Conservation (phyloP, 768 basidiomycete species). For the Trametes meyenii region DNA sequence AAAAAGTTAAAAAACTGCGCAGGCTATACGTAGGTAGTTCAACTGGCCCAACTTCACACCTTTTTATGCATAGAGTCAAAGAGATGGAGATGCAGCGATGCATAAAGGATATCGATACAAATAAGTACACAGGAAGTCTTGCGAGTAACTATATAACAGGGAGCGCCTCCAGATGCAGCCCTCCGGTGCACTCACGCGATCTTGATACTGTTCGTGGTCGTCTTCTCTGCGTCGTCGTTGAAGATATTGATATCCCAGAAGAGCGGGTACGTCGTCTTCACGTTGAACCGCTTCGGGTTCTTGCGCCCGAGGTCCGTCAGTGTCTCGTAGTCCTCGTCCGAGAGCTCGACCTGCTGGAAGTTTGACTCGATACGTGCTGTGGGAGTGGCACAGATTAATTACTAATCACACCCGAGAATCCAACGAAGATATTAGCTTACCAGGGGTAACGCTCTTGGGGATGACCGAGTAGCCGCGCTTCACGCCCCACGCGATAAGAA, state of each 20-base stretch:
- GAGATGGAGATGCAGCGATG: too few species aligned
- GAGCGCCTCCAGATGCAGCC: too few species aligned
- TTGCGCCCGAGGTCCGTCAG: slow-evolving; percentile 53
- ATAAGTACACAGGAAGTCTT: too few species aligned
- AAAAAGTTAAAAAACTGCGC: too few species aligned
- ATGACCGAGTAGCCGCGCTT: slow-evolving; percentile 80
- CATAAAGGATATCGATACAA: too few species aligned
- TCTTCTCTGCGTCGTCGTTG: slow-evolving; percentile 58
- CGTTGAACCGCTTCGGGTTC: slow-evolving; percentile 60
- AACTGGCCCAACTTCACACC: too few species aligned
- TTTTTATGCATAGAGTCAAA: too few species aligned
- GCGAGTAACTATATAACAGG: too few species aligned
- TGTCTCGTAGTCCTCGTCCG: slow-evolving; percentile 66
- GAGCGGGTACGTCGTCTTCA: slow-evolving; percentile 59
- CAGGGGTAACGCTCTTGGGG: slow-evolving; percentile 77
- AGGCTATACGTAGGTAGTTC: too few species aligned
- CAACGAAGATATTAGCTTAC: slow-evolving; percentile 28
- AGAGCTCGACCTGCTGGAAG: slow-evolving; percentile 73
- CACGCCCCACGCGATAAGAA: slow-evolving; percentile 80
- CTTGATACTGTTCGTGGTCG: slow-evolving; percentile 37
- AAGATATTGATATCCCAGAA: slow-evolving; percentile 78
- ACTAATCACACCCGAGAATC: background rate
- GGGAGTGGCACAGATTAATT: background rate
- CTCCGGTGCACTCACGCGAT: slow-evolving; percentile 27
- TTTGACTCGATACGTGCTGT: slow-evolving; percentile 70